Evolutionary conservation across 805 yeast genomes (phyloP), one percentile per base, ranked within the genome.

Genomic region (Suhomyces emberorum): DNA sequence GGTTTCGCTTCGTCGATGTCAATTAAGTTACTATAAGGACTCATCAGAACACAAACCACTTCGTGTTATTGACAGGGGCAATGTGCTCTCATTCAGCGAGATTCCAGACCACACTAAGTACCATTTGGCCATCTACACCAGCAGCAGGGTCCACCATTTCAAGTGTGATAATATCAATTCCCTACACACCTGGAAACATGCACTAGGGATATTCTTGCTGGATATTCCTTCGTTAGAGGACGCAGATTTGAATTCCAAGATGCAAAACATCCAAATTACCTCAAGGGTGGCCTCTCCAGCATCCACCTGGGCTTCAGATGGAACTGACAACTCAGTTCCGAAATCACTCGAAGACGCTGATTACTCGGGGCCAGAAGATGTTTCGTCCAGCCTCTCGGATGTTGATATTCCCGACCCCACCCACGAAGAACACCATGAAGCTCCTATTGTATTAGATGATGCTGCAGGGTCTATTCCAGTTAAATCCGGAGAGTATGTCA

Each of bases 21-120:
- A 65, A 41, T 47, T 68, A 14, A 49, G 65, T 7, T 65, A 61
- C 48, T 69, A 69, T 45, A 64, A 64, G 34, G 66, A 65, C 39
- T 42, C 59, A 5, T 42, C 47, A 18, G 74, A 69, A 42, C 57
- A 63, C 46, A 63, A 62, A 34, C 66, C 72, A 0, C 41, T 52
- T 15, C 51, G 44, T 31, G 70, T 69, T 10, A 46, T 64, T 7
- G 51, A 39, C 55, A 50, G 42, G 17, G 47, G 22, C 25, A 44
- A 43, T 43, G 49, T 43, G 7, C 44, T 45, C 6, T 40, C 58
- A n/a, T 46, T 42, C 32, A 48, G 49, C 19, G 30, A 33, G 11
- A 52, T 53, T 28, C 33, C 32, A n/a, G 49, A 43, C 37, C 27
- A 32, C 25, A 46, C 39, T 14, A 27, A 35, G 22, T 37, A 30